Base-by-base conservation (phyloP, 2,329 filamentous ascomycete genomes). In the Rachicladosporium sp. region DNA sequence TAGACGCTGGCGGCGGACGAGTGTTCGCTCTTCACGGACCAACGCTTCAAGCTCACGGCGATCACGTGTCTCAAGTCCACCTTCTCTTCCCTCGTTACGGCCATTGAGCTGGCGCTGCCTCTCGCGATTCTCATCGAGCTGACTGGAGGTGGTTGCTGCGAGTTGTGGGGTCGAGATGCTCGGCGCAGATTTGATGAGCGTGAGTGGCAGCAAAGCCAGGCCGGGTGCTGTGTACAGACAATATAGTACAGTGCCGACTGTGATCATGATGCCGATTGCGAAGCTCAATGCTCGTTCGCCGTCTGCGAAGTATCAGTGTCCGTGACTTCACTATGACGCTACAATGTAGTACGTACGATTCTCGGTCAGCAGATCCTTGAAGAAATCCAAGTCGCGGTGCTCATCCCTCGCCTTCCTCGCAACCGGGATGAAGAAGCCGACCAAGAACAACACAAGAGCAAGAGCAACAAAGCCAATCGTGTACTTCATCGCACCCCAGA, bases 241-340 rank as follows among this genome's bases (percentile, higher is more conserved):
- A 59, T 94, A 96, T 2, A 95, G 70, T 10, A 93, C 61, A 1
- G 86, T 88, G 3, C 91, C 91, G 27, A 95, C 65, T 0, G 84
- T 87, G 40, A 93, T 81, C 33, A 98, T 70, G n/a, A 95, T 68
- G 1, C 91, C 91, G 13, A 95, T 68, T 2, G 79, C 79, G 63
- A 98, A 98, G 0, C 86, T 89, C 38, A 98, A 68, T 1, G 89
- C 87, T 57, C 91, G 85, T 62, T 96, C 89, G 44, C 87, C 88
- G 59, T 88, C 75, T 78, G 48, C 4, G 34, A 19, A 15, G 11
- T 36, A 41, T 54, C 32, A 46, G 35, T 9, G 33, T 35, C 30
- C 8, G 1, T 34, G n/a, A 4, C 6, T 11, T 31, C 32, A 29
- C 36, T 19, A 4, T 15, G 10, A 31, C 31, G 15, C 15, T 19